Percentiles rank a stretch among this genome's conserved stretches.
Conservation (phyloP, 139 green algal species). For the Chlorella sp. region DNA sequence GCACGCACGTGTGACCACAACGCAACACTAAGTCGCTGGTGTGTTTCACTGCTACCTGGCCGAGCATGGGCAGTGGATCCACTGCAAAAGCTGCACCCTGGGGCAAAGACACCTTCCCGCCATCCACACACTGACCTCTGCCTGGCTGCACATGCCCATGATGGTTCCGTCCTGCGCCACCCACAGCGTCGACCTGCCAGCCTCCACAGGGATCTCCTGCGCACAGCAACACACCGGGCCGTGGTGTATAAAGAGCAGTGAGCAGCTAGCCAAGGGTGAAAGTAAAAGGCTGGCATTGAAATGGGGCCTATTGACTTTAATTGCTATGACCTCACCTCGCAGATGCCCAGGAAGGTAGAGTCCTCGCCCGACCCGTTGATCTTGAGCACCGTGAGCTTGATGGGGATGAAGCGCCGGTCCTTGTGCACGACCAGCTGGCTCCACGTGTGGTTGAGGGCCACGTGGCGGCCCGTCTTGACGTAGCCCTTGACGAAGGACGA, state of each 20-base stretch:
- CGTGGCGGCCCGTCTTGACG: constrained; percentile 7
- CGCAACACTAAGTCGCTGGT: too few species aligned
- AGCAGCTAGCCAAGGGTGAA: too few species aligned
- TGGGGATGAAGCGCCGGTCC: constrained; percentile 19
- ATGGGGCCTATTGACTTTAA: too few species aligned
- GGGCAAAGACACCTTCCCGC: too few species aligned
- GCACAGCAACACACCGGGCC: too few species aligned
- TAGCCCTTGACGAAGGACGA: constrained; percentile 34
- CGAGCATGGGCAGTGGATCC: too few species aligned
- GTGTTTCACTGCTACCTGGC: too few species aligned
- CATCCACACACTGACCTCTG: not conserved
- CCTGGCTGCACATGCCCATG: not conserved
- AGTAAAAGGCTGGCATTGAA: too few species aligned
- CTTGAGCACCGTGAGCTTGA: constrained; percentile 10
- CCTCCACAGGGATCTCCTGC: not conserved
- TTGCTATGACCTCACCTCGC: constrained; percentile 4
- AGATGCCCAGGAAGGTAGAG: constrained; percentile 9
- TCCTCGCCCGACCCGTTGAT: constrained; percentile 16
- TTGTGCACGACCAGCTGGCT: constrained; percentile 18
- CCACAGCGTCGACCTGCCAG: not conserved
- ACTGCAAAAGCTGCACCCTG: too few species aligned
- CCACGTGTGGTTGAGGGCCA: not conserved
- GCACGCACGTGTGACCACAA: too few species aligned
- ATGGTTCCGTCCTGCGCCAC: not conserved
- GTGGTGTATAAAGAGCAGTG: too few species aligned